Conservation (phyloP, 2,329 filamentous ascomycete genomes). For the Tolypocladium cylindrosporum region DNA sequence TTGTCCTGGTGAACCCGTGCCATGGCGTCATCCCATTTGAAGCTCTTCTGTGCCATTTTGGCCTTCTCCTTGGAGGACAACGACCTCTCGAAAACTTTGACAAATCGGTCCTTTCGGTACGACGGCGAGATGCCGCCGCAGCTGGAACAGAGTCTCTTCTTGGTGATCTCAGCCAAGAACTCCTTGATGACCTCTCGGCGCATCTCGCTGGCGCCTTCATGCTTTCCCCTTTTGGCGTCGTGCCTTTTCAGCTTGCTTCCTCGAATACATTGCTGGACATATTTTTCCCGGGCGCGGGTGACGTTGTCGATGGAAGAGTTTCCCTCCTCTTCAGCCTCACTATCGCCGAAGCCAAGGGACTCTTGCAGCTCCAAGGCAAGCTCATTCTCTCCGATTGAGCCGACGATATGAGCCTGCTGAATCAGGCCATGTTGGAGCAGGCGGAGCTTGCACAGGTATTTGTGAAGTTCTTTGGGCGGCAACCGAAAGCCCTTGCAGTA, state of each 20-base stretch:
- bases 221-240: constrained; percentile 55
- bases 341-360: constrained; percentile 33
- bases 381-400: constrained; percentile 36
- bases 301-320: constrained; percentile 40
- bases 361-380: constrained; percentile 22
- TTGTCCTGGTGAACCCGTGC: constrained; percentile 26
- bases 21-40: constrained; percentile 63
- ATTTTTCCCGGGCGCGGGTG: constrained; percentile 46
- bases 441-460: constrained; percentile 73
- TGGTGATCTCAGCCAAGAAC: constrained; percentile 66
- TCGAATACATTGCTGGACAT: constrained; percentile 64
- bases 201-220: constrained; percentile 71
- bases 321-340: constrained; percentile 57
- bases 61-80: constrained; percentile 64
- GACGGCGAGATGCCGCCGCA: constrained; percentile 64
- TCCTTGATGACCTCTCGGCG: constrained; percentile 69
- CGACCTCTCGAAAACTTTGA: constrained; percentile 87
- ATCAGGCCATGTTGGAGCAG: constrained; percentile 79
- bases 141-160: constrained; percentile 56
- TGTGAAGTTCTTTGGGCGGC: constrained; percentile 64
- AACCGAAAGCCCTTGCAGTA: constrained; percentile 86
- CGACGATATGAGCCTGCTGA: constrained; percentile 52
- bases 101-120: constrained; percentile 81
- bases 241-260: constrained; percentile 39
- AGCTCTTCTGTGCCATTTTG: constrained; percentile 60